Conservation (phyloP, 371 early-diverging fungal species). For the Mortierella sp. region DNA sequence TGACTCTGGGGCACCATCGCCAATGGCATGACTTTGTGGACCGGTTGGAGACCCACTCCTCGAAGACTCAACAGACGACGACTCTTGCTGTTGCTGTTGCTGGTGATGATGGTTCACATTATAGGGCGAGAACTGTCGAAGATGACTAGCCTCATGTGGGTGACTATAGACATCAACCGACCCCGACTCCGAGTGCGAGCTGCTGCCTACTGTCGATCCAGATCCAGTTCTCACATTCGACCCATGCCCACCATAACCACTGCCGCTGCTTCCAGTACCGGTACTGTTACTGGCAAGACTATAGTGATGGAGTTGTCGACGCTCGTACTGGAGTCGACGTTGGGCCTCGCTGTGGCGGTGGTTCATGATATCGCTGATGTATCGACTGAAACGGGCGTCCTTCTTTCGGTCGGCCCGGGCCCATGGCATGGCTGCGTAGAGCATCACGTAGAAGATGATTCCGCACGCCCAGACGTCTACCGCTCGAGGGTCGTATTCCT, state of each 20-base stretch:
- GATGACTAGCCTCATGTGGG: slow-evolving; percentile 13
- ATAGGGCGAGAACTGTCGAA: slow-evolving; percentile 22
- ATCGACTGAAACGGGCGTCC: slow-evolving; percentile 41
- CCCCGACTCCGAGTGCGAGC: neutral
- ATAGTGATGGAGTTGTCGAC: slow-evolving; percentile 7
- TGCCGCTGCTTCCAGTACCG: too few relatives aligned
- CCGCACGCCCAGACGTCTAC: slow-evolving; percentile 72
- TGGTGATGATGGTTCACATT: neutral
- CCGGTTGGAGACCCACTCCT: slow-evolving; percentile 13
- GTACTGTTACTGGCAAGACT: neutral
- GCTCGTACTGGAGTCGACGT: slow-evolving; percentile 32
- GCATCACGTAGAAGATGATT: slow-evolving; percentile 62
- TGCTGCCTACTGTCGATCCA: slow-evolving; percentile 1
- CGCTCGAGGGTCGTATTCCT: slow-evolving; percentile 63
- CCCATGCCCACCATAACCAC: neutral
- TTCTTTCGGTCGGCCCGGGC: slow-evolving; percentile 47
- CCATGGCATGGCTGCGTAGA: slow-evolving; percentile 55
- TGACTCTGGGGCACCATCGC: neutral
- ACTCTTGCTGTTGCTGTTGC: neutral
- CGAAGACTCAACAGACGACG: neutral
- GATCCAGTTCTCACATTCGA: neutral
- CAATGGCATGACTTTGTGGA: neutral
- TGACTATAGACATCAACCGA: neutral
- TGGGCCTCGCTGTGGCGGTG: slow-evolving; percentile 34
- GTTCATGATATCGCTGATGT: slow-evolving; percentile 26